Percentiles rank a stretch among this genome's conserved stretches.
Conservation (phyloP, 2,329 filamentous ascomycete species). For the Mariannaea elegans region DNA sequence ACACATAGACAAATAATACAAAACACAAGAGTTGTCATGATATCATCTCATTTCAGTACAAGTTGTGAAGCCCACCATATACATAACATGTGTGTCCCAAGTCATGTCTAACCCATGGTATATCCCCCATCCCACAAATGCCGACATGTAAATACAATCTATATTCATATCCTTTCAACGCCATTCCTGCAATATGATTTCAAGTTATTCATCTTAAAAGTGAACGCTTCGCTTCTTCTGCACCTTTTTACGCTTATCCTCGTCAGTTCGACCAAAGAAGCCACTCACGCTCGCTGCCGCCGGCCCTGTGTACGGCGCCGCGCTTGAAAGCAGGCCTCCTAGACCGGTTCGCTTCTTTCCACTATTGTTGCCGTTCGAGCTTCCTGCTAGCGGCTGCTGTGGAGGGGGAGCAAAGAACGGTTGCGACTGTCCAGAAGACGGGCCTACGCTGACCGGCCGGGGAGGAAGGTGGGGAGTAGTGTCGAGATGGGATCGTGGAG, state of each 20-base stretch:
- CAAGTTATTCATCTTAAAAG: slow-evolving; percentile 45
- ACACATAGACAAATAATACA: background rate
- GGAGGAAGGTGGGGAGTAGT: slow-evolving; percentile 45
- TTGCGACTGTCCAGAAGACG: slow-evolving; percentile 38
- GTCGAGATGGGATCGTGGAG: slow-evolving; percentile 42
- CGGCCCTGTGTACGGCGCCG: slow-evolving; percentile 46
- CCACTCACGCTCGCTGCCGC: slow-evolving; percentile 56
- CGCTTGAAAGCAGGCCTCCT: slow-evolving; percentile 42
- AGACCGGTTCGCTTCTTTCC: slow-evolving; percentile 41
- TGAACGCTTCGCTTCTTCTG: slow-evolving; percentile 60
- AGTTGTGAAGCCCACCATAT: background rate
- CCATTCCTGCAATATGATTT: slow-evolving; percentile 9
- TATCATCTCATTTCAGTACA: slow-evolving; percentile 12
- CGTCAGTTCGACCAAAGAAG: slow-evolving; percentile 51
- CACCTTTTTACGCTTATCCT: slow-evolving; percentile 52
- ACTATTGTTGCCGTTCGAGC: slow-evolving; percentile 23
- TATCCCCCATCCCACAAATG: slow-evolving; percentile 30
- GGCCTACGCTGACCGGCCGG: slow-evolving; percentile 59
- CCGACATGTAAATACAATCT: background rate
- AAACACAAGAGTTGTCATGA: background rate
- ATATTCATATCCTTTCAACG: slow-evolving; percentile 6
- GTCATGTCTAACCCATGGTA: slow-evolving; percentile 32
- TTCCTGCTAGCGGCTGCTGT: slow-evolving; percentile 29
- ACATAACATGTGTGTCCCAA: slow-evolving; percentile 14
- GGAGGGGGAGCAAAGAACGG: slow-evolving; percentile 36